Base-by-base conservation (phyloP, 176 grass and related monocot genomes). In the Carex parvula region DNA sequence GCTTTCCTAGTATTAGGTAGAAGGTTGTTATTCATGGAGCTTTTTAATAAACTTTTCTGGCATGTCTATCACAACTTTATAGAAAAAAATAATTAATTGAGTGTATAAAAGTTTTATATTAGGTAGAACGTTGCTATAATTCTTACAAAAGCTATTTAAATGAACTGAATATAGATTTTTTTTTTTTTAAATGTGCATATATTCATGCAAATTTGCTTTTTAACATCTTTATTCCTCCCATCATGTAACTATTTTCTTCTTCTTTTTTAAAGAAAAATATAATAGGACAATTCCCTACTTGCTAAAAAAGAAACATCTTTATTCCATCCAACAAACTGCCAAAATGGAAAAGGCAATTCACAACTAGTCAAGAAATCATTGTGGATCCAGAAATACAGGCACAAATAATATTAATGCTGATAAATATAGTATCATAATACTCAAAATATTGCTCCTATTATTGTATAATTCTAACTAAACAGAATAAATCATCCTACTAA, bases 261-360 rank as follows among this genome's bases (percentile, higher is more conserved):
- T 48, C 2, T 48, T 48, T 48, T 11, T 48, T 11, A 48, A 48
- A 2, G 46, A 48, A 48, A 48, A 11, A 11, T 10, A 48, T 48
- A 48, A 2, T 48, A 48, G 9, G 9, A 48, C 11, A 48, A 48
- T 48, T 48, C 46, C 46, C 1, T 11, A 10, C 46, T 48, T 11
- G 37, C 37, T 39, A 1, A 10, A 48, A 48, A 48, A 48, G 46
- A 15, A 55, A 55, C 21, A 76, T 32, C 48, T 10, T 76, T 55
- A 30, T 77, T 44, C 14, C 26, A 77, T 55, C 22, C 21, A 55
- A 32, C 72, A 55, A 53, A 76, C 24, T 76, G 48, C 52, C 48
- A 50, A 76, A 70, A 30, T 76, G 72, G 21, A 76, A 76, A 76
- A 76, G 72, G 30, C 72, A 54, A 52, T 15, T 22, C 48, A 53